phyloP scores from a whole-genome alignment of 2,329 filamentous ascomycete species.

The Fonsecaea monophora region DNA sequence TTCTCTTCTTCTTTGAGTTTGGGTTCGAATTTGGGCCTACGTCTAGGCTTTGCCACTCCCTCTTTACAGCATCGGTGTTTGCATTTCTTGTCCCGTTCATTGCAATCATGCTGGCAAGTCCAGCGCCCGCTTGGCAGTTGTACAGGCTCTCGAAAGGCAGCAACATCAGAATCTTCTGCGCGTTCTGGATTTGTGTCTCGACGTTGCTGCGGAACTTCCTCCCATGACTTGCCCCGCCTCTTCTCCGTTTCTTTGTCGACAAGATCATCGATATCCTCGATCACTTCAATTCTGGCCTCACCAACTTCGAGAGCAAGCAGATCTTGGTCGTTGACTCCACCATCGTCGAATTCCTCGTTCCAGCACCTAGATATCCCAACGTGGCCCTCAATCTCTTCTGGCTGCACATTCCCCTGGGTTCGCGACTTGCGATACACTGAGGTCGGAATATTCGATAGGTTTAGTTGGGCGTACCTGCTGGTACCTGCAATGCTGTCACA shows the following conservation, averaged over 20 bases:
- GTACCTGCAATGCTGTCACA: constrained; percentile 83
- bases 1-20: constrained; percentile 22
- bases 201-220: constrained; percentile 28
- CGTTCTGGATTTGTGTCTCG: constrained; percentile 2
- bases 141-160: constrained; percentile 49
- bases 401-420: constrained; percentile 29
- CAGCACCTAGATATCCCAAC: constrained; percentile 16
- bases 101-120: constrained; percentile 75
- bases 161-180: constrained; percentile 21
- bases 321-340: constrained; percentile 60
- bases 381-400: constrained; percentile 28
- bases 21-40: constrained; percentile 44
- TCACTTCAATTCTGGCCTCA: constrained; percentile 62
- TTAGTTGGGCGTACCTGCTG: constrained; percentile 59
- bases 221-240: constrained; percentile 35
- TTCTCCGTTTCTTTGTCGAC: constrained; percentile 19
- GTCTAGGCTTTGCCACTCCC: constrained; percentile 70
- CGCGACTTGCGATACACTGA: constrained; percentile 50
- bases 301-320: constrained; percentile 53
- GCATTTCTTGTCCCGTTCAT: constrained; percentile 65
- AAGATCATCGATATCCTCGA: constrained; percentile 45
- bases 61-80: constrained; percentile 76
- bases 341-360: constrained; percentile 61
- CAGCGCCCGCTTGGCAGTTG: constrained; percentile 73
- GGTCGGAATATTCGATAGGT: constrained; percentile 54